Evolutionary conservation across 1,284 basidiomycete species (phyloP).

Genomic region (Vanrija humicola): DNA sequence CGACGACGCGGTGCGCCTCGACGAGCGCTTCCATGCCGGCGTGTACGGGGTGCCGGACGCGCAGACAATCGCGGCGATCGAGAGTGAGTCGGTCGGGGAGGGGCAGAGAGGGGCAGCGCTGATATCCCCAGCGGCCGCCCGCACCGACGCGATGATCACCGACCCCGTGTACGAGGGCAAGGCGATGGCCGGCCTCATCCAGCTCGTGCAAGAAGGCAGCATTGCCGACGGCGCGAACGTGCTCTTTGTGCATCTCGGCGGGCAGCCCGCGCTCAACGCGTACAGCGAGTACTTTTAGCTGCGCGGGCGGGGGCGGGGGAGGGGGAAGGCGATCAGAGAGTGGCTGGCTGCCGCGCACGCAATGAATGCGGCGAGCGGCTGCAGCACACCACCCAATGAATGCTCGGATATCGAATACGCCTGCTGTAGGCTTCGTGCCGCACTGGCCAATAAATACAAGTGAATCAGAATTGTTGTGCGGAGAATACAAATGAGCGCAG

Average conservation of each 20-base stretch:
- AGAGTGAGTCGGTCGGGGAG: conserved; percentile 15
- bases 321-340: no score
- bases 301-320: no score
- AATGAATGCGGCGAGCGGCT: no score
- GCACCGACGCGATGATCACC: conserved; percentile 33
- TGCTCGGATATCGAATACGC: no score
- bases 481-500: no score
- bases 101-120: neutral
- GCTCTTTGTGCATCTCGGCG: conserved; percentile 36
- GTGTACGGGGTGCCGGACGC: conserved; percentile 36
- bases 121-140: conserved; percentile 16
- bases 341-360: no score
- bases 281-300: conserved; percentile 25
- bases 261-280: conserved; percentile 34
- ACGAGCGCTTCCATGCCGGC: conserved; percentile 34
- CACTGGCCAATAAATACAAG: no score
- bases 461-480: no score
- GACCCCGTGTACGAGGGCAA: conserved; percentile 41
- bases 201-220: conserved; percentile 27
- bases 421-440: no score
- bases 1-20: conserved; percentile 29
- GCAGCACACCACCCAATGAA: no score
- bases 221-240: conserved; percentile 30
- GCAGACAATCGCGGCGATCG: conserved; percentile 30
- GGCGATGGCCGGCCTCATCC: conserved; percentile 35